Evolutionary conservation across 208 protist species (phyloP).

Genomic region (Wallacemonas sp.): DNA sequence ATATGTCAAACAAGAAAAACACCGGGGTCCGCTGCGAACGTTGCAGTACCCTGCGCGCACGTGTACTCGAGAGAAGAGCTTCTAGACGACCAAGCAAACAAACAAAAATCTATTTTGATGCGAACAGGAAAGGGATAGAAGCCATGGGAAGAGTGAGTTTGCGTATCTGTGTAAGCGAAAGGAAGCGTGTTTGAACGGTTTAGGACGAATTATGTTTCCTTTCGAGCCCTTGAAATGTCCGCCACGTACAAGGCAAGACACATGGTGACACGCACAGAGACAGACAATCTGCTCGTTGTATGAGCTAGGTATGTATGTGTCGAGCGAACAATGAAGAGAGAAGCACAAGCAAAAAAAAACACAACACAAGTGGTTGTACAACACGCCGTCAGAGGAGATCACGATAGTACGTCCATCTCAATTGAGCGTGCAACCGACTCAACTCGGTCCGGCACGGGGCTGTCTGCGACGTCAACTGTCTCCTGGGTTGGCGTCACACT

Average conservation of each 20-base stretch:
- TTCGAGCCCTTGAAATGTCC: no score
- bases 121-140: no score
- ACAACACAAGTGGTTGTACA: background rate
- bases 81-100: no score
- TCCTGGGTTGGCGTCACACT: background rate
- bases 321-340: background rate
- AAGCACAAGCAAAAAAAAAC: background rate
- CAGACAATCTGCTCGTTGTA: background rate
- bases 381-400: background rate
- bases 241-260: background rate
- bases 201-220: no score
- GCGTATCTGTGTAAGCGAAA: background rate
- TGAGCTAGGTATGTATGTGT: background rate
- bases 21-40: no score
- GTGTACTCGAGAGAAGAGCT: no score
- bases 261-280: background rate
- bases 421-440: background rate
- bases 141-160: no score
- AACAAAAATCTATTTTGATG: no score
- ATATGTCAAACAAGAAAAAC: no score
- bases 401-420: conserved; percentile 5
- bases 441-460: background rate
- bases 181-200: no score
- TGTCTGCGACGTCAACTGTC: background rate
- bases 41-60: no score